phyloP scores from a whole-genome alignment of 257 asterid genomes.

The Verbascum thapsus region DNA sequence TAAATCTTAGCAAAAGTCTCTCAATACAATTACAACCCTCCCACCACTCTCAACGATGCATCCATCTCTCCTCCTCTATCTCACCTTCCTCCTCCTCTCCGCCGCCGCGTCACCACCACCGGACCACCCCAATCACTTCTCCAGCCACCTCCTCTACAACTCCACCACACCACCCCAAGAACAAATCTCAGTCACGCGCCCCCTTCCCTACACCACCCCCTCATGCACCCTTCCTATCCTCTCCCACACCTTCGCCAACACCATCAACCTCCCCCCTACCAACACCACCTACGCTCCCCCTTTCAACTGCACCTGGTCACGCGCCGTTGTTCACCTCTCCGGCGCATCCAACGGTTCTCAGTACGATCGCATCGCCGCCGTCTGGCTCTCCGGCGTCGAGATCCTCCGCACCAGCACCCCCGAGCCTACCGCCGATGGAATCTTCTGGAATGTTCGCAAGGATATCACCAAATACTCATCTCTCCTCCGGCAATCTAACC shows the following conservation, averaged over 20 bases:
- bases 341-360: slow-evolving; percentile 45
- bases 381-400: slow-evolving; percentile 54
- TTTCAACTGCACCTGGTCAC: slow-evolving; percentile 33
- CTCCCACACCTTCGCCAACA: slow-evolving; percentile 43
- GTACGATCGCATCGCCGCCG: slow-evolving; percentile 51
- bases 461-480: slow-evolving; percentile 47
- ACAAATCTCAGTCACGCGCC: slow-evolving; percentile 20
- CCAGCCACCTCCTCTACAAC: no score
- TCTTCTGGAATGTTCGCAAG: slow-evolving; percentile 45
- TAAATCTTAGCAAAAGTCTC: no score
- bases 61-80: no score
- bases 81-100: no score
- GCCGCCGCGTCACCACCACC: no score
- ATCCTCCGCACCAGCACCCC: slow-evolving; percentile 61
- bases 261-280: slow-evolving; percentile 44
- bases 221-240: slow-evolving; percentile 38
- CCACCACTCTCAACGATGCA: no score
- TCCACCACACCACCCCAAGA: no score
- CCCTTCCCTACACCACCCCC: slow-evolving; percentile 40
- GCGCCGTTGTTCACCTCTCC: slow-evolving; percentile 35
- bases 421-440: slow-evolving; percentile 36
- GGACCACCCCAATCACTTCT: no score
- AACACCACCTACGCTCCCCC: slow-evolving; percentile 34
- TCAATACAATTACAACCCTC: no score
- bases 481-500: slow-evolving; percentile 35